Evolutionary conservation across 768 basidiomycete species (phyloP).

Genomic region (Krasilnikovozyma curviuscula): DNA sequence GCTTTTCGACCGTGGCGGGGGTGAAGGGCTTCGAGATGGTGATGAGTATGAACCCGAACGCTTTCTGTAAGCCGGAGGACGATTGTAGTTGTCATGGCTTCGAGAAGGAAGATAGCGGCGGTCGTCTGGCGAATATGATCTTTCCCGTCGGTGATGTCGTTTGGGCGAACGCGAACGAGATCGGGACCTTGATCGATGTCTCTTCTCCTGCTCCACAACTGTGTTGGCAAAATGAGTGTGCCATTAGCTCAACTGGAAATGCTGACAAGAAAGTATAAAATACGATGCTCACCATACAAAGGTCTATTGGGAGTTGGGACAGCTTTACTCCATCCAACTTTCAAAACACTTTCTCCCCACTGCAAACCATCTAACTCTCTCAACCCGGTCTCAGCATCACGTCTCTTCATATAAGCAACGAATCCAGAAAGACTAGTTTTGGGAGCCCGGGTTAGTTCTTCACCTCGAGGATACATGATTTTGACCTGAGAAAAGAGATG

Average conservation of each 20-base stretch:
- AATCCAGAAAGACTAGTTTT: slow-evolving; percentile 80
- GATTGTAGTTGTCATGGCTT: too few relatives aligned
- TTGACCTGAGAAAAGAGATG: slow-evolving; percentile 43
- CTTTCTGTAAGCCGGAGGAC: not conserved
- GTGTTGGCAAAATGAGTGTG: slow-evolving; percentile 1
- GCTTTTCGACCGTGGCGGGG: slow-evolving; percentile 18
- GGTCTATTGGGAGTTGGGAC: slow-evolving; percentile 60
- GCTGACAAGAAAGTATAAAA: not conserved
- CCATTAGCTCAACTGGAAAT: too few relatives aligned
- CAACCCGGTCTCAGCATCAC: slow-evolving; percentile 72
- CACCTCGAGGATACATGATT: slow-evolving; percentile 90
- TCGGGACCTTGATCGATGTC: slow-evolving; percentile 25
- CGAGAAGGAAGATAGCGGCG: too few relatives aligned
- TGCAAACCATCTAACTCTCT: slow-evolving; percentile 81
- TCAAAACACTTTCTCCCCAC: slow-evolving; percentile 74
- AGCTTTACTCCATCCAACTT: slow-evolving; percentile 94
- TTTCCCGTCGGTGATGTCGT: not conserved
- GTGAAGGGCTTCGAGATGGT: not conserved
- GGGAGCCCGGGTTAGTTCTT: slow-evolving; percentile 44
- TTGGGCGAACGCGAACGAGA: slow-evolving; percentile 27
- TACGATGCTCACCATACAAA: slow-evolving; percentile 41
- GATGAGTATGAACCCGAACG: not conserved
- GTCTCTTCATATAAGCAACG: slow-evolving; percentile 86
- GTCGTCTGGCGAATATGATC: not conserved
- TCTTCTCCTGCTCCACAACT: not conserved